phyloP scores from a whole-genome alignment of 2,329 filamentous ascomycete species.

The Didymellaceae sp. region DNA sequence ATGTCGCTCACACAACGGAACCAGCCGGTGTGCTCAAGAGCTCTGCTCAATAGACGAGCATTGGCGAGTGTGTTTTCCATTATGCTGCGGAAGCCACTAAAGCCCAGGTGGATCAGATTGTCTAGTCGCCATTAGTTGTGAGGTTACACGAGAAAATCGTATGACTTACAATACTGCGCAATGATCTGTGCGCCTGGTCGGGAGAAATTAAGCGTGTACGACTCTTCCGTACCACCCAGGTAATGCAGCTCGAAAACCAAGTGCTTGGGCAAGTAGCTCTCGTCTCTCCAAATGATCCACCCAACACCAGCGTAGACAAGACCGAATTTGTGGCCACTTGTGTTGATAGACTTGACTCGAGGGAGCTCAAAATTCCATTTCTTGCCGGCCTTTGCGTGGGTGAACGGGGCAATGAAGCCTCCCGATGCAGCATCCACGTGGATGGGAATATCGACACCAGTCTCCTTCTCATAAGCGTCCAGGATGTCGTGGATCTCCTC shows the following conservation, averaged over 20 bases:
- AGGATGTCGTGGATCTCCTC: constrained; percentile 71
- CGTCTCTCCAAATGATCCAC: constrained; percentile 65
- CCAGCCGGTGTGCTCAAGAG: constrained; percentile 70
- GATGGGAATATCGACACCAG: constrained; percentile 70
- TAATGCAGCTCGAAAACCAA: constrained; percentile 75
- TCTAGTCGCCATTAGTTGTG: constrained; percentile 40
- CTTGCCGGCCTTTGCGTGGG: constrained; percentile 59
- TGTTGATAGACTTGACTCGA: constrained; percentile 71
- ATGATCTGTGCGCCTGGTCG: constrained; percentile 73
- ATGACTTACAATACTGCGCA: constrained; percentile 69
- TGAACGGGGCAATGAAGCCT: constrained; percentile 68
- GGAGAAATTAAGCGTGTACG: constrained; percentile 75
- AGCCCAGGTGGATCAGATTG: constrained; percentile 74
- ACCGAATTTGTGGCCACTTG: constrained; percentile 67
- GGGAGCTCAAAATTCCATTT: constrained; percentile 71
- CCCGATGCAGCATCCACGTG: constrained; percentile 68
- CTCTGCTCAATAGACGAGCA: constrained; percentile 67
- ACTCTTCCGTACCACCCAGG: constrained; percentile 73
- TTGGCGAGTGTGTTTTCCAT: constrained; percentile 73
- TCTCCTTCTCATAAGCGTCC: constrained; percentile 67
- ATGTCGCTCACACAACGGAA: constrained; percentile 67
- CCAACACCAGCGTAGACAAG: constrained; percentile 72
- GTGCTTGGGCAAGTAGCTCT: constrained; percentile 69
- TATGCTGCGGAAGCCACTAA: constrained; percentile 64
- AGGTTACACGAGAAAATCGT: not conserved